Conservation (phyloP, 805 yeast genomes). For the Candida ascalaphidarum region DNA sequence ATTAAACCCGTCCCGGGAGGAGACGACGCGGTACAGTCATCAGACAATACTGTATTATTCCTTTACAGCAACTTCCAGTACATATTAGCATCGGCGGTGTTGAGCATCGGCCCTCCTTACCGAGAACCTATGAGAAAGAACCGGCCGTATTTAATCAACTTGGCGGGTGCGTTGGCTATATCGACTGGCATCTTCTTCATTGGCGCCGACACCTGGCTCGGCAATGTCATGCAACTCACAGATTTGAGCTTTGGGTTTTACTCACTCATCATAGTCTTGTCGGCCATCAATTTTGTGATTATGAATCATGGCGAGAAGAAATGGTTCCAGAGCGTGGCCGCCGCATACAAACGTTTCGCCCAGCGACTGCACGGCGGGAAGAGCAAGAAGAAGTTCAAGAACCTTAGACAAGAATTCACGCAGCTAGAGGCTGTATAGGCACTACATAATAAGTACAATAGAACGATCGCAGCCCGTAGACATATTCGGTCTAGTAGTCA, state of each 20-base stretch:
- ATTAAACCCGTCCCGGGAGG: conserved; percentile 73
- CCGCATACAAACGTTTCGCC: conserved; percentile 24
- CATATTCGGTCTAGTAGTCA: too few relatives aligned
- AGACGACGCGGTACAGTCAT: conserved; percentile 62
- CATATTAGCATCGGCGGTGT: conserved; percentile 70
- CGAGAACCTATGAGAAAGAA: conserved; percentile 67
- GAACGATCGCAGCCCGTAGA: too few relatives aligned
- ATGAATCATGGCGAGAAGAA: conserved; percentile 38
- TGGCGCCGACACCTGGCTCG: conserved; percentile 45
- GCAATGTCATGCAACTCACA: conserved; percentile 71
- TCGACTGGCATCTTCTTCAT: conserved; percentile 50
- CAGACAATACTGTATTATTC: conserved; percentile 86
- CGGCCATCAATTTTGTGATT: conserved; percentile 40
- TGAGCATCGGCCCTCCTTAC: conserved; percentile 91
- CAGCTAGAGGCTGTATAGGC: too few relatives aligned
- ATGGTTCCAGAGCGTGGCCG: conserved; percentile 35
- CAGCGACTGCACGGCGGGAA: conserved; percentile 10
- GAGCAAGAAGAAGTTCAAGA: conserved; percentile 27
- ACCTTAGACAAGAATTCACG: conserved; percentile 6
- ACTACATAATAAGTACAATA: too few relatives aligned
- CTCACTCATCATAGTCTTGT: conserved; percentile 36
- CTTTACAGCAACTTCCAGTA: conserved; percentile 82
- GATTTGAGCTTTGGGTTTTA: conserved; percentile 44
- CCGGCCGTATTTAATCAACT: conserved; percentile 60
- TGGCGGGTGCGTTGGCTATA: conserved; percentile 38